Evolutionary conservation across 2,329 filamentous ascomycete species (phyloP), one percentile per base, ranked within the genome.

Genomic region (Aspergillus aculeatinus): DNA sequence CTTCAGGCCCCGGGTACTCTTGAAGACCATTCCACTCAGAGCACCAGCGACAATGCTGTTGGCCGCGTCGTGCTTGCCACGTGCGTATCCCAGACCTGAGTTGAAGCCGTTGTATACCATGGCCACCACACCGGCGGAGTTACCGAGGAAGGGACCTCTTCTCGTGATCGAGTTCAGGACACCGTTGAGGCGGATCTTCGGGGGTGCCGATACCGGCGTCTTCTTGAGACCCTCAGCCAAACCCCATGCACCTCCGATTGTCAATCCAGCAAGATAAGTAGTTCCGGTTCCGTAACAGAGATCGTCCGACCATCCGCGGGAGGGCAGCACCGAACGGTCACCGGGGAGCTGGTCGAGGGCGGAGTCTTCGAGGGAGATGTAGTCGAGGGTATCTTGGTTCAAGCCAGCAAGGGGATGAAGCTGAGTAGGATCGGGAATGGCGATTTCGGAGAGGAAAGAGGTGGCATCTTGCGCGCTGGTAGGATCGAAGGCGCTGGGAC

Each of bases 231-330:
- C 95, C 79, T 99, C 95, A 66, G 90, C 89, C 68, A 99, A 77
- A 63, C 95, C 95, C 94, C 94, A 98, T 59, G 87, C 88, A 67
- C 95, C 95, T 76, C 95, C 95, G 67, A 96, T 75, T 47, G 89
- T 85, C 70, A 99, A 82, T 6, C 90, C 95, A n/a, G 90, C 82
- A 62, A 99, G 83, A 75, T 99, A 99, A 73, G 92, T 96, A 63
- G 94, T 88, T 70, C 95, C 95, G 23, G 95, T 96, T 72, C 96
- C 95, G 77, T 99, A 99, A 80, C 95, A 98, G 61, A 99, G 86
- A 77, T 99, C 95, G 75, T 99, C 95, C 62, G 93, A 96, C 87
- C 96, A 99, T 75, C 95, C 95, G 76, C 95, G 89, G 59, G 93
- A 97, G 48, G 96, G 95, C 57, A 99, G 85, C 57, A 93, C 89